Evolutionary conservation across 495 filamentous ascomycete genomes (phyloP).

Genomic region (Penicillium egyptiacum): DNA sequence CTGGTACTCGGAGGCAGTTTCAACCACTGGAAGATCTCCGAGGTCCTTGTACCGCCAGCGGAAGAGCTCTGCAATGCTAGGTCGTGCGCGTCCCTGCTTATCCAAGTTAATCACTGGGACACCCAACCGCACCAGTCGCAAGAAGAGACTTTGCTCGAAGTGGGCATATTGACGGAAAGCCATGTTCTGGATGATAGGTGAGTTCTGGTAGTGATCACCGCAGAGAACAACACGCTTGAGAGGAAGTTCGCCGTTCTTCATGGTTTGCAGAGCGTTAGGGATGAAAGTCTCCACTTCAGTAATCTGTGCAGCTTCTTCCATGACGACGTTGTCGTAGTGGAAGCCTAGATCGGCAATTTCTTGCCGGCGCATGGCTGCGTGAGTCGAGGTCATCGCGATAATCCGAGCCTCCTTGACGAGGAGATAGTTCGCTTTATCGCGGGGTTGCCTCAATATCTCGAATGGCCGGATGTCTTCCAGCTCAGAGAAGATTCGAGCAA

Average conservation of each 20-base stretch:
- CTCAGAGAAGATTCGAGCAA: constrained; percentile 88
- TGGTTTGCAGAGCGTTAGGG: constrained; percentile 82
- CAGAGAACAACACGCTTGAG: constrained; percentile 89
- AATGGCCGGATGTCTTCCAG: constrained; percentile 93
- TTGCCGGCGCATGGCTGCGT: constrained; percentile 93
- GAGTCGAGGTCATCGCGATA: constrained; percentile 97
- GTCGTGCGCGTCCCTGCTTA: constrained; percentile 84
- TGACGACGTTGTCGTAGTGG: constrained; percentile 95
- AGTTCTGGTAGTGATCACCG: constrained; percentile 96
- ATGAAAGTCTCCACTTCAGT: constrained; percentile 98
- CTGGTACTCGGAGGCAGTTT: constrained; percentile 66
- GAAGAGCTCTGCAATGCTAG: constrained; percentile 86
- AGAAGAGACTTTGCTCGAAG: constrained; percentile 92
- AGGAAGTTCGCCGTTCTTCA: constrained; percentile 66
- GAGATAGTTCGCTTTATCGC: constrained; percentile 93
- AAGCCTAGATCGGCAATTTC: constrained; percentile 92
- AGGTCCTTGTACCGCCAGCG: constrained; percentile 88
- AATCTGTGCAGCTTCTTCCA: constrained; percentile 99
- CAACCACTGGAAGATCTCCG: constrained; percentile 73
- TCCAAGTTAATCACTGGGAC: constrained; percentile 89
- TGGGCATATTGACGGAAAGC: constrained; percentile 97
- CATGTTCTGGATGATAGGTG: constrained; percentile 90
- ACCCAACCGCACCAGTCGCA: constrained; percentile 82
- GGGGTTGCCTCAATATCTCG: constrained; percentile 82
- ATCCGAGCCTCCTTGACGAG: constrained; percentile 93